Base-by-base conservation (phyloP, 257 asterid species). In the Ilex asprella region DNA sequence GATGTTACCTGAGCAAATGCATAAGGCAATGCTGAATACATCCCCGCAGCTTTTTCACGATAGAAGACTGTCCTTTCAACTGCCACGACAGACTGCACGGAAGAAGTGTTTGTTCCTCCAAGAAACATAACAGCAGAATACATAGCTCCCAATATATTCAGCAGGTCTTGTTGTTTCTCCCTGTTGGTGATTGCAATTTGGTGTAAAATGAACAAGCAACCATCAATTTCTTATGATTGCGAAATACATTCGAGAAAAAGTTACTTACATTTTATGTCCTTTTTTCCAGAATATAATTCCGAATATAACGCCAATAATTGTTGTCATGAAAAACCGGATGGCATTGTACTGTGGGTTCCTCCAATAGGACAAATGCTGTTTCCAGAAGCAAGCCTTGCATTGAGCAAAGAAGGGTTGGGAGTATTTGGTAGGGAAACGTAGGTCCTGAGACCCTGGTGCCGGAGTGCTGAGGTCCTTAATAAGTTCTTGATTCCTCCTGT, bases 371-470 rank as follows among this genome's bases (percentile, higher is more conserved):
- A 82, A 73, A 63, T 75, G 58, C 30, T 83, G 88, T 55, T 88
- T 88, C 96, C 96, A 88, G 65, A 88, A 83, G 81, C 96, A 85
- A 73, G 96, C 94, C 67, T 65, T 79, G 73, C 94, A 88, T 41
- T 88, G 96, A 56, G 75, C 29, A 9, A 64, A 1, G 64, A 88
- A 80, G 2, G 95, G 56, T 70, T 86, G 96, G 1, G 96, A 76
- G 31, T 75, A 88, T 73, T 73, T 57, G 2, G 83, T 80, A 1
- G 86, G 78, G 67, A 85, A 86, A 70, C 76, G 60, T 39, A 88
- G 79, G 59, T 88, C 85, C 16, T 60, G 60, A 11, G 88, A 86
- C 55, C 92, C 88, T 7, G 95, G 86, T 12, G 79, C 63, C 1
- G 96, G 89, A 59, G 72, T 64, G 75, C 96, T 85, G 12, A 85